These are phyloP conservation scores for Globisporangium splendens DNA, from an alignment of 352 stramenopile genomes.

Conservation along the genomic window DNA sequence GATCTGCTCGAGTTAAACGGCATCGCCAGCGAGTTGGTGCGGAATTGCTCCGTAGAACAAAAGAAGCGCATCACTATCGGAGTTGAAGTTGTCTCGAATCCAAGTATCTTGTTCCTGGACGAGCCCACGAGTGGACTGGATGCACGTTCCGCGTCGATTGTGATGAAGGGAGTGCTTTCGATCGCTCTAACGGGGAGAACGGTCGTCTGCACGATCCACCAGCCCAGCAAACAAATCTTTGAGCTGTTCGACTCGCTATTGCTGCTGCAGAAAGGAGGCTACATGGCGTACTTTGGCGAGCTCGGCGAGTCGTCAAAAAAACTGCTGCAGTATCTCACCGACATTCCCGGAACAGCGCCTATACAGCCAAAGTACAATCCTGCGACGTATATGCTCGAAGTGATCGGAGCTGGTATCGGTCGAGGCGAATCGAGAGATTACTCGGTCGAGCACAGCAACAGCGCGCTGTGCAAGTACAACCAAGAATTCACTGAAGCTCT, in stretches of 20 bases:
- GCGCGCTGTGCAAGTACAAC: conserved; percentile 29
- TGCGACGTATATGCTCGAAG: conserved; percentile 79
- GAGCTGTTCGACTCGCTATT: conserved; percentile 90
- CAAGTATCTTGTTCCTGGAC: conserved; percentile 93
- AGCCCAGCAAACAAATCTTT: conserved; percentile 87
- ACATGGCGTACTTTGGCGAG: conserved; percentile 84
- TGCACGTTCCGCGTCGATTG: conserved; percentile 74
- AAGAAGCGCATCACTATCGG: conserved; percentile 93
- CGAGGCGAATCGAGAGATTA: conserved; percentile 27
- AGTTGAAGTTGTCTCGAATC: conserved; percentile 92
- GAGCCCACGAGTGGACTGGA: conserved; percentile 91
- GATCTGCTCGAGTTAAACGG: conserved; percentile 49
- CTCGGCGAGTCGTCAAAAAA: conserved; percentile 69
- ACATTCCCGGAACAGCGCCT: conserved; percentile 52
- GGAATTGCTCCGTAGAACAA: conserved; percentile 80
- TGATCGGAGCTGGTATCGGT: conserved; percentile 49
- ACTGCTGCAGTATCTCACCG: conserved; percentile 86
- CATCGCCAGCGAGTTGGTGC: conserved; percentile 45
- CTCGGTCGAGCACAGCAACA: conserved; percentile 45
- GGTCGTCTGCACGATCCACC: conserved; percentile 67
- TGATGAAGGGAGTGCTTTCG: conserved; percentile 83
- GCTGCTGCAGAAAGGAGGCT: conserved; percentile 69
- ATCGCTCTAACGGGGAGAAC: conserved; percentile 84
- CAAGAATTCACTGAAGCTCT: conserved; percentile 24
- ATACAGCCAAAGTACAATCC: conserved; percentile 80